Base-by-base conservation (phyloP, 805 yeast genomes). In the Sungouiella blattae region DNA sequence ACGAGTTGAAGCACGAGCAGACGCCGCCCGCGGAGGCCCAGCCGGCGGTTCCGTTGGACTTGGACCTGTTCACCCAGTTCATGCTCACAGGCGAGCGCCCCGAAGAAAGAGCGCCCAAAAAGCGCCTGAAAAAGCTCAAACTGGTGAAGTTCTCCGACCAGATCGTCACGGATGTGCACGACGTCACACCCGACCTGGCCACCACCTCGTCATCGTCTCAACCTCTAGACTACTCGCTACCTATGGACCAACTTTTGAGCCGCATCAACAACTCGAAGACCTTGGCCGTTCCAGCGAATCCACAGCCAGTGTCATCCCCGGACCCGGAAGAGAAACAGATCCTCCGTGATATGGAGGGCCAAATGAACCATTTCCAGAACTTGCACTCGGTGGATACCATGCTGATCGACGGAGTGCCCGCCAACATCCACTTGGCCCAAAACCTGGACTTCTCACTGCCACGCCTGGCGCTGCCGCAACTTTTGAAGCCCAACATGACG, bases 31-130 rank as follows among this genome's bases (percentile, higher is more conserved):
- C 32, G 35, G 12, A 43, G 39, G 28, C 40, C 44, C 23, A 39
- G 43, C 50, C 40, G 18, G 20, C 36, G 11, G 36, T 25, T 29
- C 78, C 77, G 35, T 70, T 87, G 16, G 96, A 89, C 53, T 66
- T 89, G 46, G 96, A 89, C 57, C 77, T 87, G 20, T 89, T 89
- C 58, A 85, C 95, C 12, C 81, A 83, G 44, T 79, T 89, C 50
- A 69, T 87, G 49, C 62, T 89, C 47, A 87, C 96, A 0, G 96
- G 96, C 2, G 77, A 81, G 45, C 63, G 85, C 25, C 87, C 87
- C 16, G 66, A 57, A 11, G 69, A 74, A 35, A 54, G 55, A 50
- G 44, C 58, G 55, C 45, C 55, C 52, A 62, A 55, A 50, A 66
- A 60, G 38, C 63, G 64, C 35, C 70, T 68, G 47, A 63, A 64